Conservation (phyloP, 371 early-diverging fungal species). For the Actinomucor elegans region DNA sequence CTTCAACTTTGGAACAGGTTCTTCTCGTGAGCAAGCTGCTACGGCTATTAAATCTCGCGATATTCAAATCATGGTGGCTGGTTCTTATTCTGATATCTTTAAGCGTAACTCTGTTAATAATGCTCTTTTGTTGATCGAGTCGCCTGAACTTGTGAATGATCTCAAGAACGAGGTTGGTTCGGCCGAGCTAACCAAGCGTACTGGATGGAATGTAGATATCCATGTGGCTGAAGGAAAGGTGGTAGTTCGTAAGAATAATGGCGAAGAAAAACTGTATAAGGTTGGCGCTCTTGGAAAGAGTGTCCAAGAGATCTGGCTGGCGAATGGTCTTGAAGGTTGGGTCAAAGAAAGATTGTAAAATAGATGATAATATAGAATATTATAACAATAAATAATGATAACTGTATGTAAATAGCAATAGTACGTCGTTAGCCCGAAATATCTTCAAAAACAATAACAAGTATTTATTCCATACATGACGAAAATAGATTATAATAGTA, state of each 20-base stretch:
- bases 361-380: too few relatives aligned
- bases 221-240: conserved; percentile 58
- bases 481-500: too few relatives aligned
- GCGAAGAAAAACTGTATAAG: conserved; percentile 51
- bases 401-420: too few relatives aligned
- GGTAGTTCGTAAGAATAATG: conserved; percentile 41
- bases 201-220: conserved; percentile 68
- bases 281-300: conserved; percentile 82
- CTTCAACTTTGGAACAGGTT: conserved; percentile 95
- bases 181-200: conserved; percentile 63
- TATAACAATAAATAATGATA: too few relatives aligned
- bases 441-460: too few relatives aligned
- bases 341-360: conserved; percentile 58
- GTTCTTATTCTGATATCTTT: conserved; percentile 91
- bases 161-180: conserved; percentile 53
- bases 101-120: conserved; percentile 98
- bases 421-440: too few relatives aligned
- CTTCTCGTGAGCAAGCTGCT: conserved; percentile 96
- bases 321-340: conserved; percentile 93
- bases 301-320: conserved; percentile 91
- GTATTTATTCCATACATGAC: too few relatives aligned
- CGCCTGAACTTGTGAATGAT: conserved; percentile 77
- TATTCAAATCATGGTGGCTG: conserved; percentile 82
- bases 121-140: conserved; percentile 85
- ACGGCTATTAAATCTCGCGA: conserved; percentile 89